These are phyloP conservation scores for Termitomyces sp. DNA, from an alignment of 768 basidiomycete species.

Conservation along the genomic window DNA sequence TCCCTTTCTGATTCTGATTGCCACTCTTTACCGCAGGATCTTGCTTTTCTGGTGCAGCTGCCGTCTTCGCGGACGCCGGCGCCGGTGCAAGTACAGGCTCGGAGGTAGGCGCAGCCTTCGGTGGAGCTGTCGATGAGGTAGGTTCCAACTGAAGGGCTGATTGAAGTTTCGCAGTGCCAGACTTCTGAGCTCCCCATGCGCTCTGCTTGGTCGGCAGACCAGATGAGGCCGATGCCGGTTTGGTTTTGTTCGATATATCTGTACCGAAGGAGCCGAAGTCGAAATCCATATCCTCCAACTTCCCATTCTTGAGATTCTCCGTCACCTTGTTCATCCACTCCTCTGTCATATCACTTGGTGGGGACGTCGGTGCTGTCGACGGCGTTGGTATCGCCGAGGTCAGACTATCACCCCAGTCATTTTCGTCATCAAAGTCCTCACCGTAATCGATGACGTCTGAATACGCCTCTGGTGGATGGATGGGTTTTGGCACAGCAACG, in stretches of 20 bases:
- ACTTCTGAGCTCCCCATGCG: conserved; percentile 5
- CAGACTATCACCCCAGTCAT: conserved; percentile 14
- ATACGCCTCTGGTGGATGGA: conserved; percentile 32
- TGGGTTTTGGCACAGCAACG: conserved; percentile 40
- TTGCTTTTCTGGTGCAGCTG: conserved; percentile 10
- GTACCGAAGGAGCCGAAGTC: conserved; percentile 6
- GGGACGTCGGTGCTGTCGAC: conserved; percentile 25
- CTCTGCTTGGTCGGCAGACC: conserved; percentile 3
- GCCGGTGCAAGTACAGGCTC: neutral
- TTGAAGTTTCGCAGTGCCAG: conserved; percentile 15
- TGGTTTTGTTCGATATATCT: neutral
- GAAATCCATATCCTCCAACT: conserved; percentile 11
- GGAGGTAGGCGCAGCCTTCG: conserved; percentile 4
- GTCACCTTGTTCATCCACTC: conserved; percentile 22
- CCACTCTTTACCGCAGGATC: conserved; percentile 13
- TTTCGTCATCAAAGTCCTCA: conserved; percentile 18
- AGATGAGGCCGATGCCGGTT: conserved; percentile 2
- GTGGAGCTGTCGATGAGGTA: conserved; percentile 3
- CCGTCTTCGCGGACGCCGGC: neutral
- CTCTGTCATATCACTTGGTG: conserved; percentile 22
- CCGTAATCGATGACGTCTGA: conserved; percentile 32
- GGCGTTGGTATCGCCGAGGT: conserved; percentile 23
- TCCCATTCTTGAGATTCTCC: conserved; percentile 19
- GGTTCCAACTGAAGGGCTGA: conserved; percentile 14
- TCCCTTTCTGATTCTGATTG: conserved; percentile 17